Conservation (phyloP, 345 rosid genomes). For the Fremontodendron californicum region DNA sequence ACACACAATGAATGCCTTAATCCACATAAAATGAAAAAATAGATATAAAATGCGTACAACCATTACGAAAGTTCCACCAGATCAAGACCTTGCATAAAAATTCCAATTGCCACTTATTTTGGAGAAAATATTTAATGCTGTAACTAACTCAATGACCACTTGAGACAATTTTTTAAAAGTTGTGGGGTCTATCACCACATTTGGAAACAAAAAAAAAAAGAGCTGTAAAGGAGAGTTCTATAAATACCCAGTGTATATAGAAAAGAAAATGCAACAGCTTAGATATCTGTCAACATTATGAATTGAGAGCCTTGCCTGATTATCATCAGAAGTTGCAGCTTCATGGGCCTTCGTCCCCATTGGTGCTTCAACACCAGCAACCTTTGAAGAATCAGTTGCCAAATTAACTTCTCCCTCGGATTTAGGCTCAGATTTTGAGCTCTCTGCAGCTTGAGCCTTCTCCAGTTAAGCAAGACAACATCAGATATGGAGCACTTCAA, state of each 20-base stretch:
- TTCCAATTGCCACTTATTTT: not conserved
- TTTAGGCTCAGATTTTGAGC: slow-evolving; percentile 36
- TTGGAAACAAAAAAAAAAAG: not conserved
- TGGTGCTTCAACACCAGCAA: slow-evolving; percentile 30
- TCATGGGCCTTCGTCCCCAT: slow-evolving; percentile 29
- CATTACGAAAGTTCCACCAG: not conserved
- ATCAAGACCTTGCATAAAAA: not conserved
- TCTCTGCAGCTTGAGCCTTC: slow-evolving; percentile 65
- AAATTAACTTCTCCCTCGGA: slow-evolving; percentile 35
- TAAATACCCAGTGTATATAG: not conserved
- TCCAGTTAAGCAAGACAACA: slow-evolving; percentile 19
- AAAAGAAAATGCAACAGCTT: not conserved
- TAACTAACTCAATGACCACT: not conserved
- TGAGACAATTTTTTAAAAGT: not conserved
- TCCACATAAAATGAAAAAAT: not conserved
- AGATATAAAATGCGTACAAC: not conserved
- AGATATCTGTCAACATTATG: not conserved
- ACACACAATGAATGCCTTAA: not conserved
- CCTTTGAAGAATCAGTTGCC: slow-evolving; percentile 35
- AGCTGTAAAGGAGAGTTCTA: too few species aligned
- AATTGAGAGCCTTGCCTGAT: slow-evolving; percentile 35
- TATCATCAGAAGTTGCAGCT: slow-evolving; percentile 32
- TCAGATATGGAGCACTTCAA: slow-evolving; percentile 22
- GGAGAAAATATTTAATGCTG: not conserved
- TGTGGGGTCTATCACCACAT: not conserved